Evolutionary conservation across 1,284 basidiomycete genomes (phyloP), one percentile per base, ranked within the genome.

Genomic region (Malassezia equina): DNA sequence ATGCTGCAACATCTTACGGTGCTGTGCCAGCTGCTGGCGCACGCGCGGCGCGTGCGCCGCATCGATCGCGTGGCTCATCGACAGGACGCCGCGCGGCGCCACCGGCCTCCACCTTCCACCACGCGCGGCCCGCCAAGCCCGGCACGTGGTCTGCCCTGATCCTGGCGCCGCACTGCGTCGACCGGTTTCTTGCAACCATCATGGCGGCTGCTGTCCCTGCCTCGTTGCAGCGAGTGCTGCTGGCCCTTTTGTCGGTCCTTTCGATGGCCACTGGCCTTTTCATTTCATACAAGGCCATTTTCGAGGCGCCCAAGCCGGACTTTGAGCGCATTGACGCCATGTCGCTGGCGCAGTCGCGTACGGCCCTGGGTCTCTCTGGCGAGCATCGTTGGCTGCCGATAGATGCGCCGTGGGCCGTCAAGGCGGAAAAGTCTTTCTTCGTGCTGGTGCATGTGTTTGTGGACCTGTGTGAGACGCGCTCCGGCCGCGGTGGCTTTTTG

Each of bases 21-120:
- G 51, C 24, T 57, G 50, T 7, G 23, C 43, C 3, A 28, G 25
- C 19, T 52, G 42, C 41, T 47, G 49, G 17, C 45, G 43, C 29
- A 57, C 32, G n/a, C 44, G 50, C 44, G 44, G 45, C 31, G 41
- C 49, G 17, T 52, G 45, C 42, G 19, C 55, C n/a, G 49, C 44
- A 32, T 51, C 54, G 11, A 56, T 29, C 46, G 52, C 33, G 4
- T 1, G 7, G 27, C 17, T 19, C 43, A 32, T 32, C 23, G 24
- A 13, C 21, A n/a, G n/a, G n/a, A n/a, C n/a, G n/a, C n/a, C n/a
- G 41, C 6, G 12, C 29, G 28, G 43, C n/a, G 27, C 43, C n/a
- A 4, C 17, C 21, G 43, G 17, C 43, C 43, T 31, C 43, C 43
- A 27, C 19, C n/a, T 13, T 29, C 15, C n/a, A 24, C 2, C 21